phyloP scores from a whole-genome alignment of 78 protist genomes.

The Dictyostelium capitatum region DNA sequence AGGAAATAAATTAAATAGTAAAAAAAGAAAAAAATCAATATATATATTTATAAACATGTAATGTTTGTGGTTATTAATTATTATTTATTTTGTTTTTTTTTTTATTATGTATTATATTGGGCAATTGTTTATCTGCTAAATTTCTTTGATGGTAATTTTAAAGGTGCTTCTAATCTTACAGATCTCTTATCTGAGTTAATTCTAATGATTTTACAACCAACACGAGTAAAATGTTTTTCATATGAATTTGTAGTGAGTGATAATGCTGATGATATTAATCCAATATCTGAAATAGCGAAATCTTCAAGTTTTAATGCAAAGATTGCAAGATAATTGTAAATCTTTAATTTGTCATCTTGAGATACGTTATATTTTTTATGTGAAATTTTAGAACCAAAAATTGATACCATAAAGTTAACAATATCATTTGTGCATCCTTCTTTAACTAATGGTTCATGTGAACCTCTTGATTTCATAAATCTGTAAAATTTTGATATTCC shows the following conservation, averaged over 20 bases:
- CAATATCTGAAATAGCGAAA: not conserved
- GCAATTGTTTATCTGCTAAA: not conserved
- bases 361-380: not conserved
- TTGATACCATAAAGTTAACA: not conserved
- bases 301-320: slow-evolving; percentile 19
- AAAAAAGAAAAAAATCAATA: not conserved
- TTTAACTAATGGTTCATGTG: not conserved
- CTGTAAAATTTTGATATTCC: not conserved
- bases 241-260: not conserved
- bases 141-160: slow-evolving; percentile 9
- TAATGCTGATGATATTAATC: not conserved
- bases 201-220: slow-evolving; percentile 21
- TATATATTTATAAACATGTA: not conserved
- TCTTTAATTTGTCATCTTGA: slow-evolving; percentile 19
- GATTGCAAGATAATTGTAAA: slow-evolving; percentile 29
- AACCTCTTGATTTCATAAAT: slow-evolving; percentile 23
- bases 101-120: not conserved
- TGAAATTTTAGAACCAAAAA: not conserved
- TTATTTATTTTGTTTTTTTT: not conserved
- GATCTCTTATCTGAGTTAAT: not conserved
- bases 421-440: slow-evolving; percentile 14
- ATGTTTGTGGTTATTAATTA: not conserved
- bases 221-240: slow-evolving; percentile 32
- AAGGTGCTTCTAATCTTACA: slow-evolving; percentile 9
- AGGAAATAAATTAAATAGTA: not conserved